phyloP scores from a whole-genome alignment of 78 protist species.

The Emiliania huxleyi region DNA sequence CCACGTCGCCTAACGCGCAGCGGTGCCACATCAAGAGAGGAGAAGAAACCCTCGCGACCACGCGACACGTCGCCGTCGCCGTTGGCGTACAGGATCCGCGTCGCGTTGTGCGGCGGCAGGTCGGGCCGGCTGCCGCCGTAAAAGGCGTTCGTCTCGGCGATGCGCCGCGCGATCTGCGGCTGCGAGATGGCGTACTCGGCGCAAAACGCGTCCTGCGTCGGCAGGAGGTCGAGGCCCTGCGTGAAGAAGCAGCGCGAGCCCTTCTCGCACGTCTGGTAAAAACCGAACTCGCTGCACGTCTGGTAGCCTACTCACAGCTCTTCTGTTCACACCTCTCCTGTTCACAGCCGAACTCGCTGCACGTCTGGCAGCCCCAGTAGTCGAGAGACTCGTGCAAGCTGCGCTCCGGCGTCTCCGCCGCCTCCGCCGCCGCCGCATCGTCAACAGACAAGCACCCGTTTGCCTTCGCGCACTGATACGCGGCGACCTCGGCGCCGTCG shows the following conservation, averaged over 20 bases:
- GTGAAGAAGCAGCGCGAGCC: conserved; percentile 23
- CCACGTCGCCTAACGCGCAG: too few species aligned
- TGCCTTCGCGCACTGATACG: too few species aligned
- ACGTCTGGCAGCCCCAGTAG: conserved; percentile 66
- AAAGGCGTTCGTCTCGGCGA: conserved; percentile 51
- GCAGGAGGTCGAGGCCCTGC: conserved; percentile 16
- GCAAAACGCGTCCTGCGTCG: neutral
- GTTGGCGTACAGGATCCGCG: conserved; percentile 48
- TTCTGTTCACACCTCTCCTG: too few species aligned
- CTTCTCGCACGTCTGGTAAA: conserved; percentile 65
- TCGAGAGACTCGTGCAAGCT: neutral
- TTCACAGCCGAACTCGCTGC: conserved; percentile 69
- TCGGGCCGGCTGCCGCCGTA: conserved; percentile 70
- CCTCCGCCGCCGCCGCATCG: too few species aligned
- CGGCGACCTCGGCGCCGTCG: too few species aligned
- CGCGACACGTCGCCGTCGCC: conserved; percentile 71
- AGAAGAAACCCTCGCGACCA: too few species aligned
- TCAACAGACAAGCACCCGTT: too few species aligned
- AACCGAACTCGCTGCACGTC: conserved; percentile 70
- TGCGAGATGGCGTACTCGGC: neutral
- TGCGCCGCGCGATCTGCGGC: neutral
- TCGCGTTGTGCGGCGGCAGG: neutral
- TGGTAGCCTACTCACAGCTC: too few species aligned
- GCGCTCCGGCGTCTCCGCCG: too few species aligned
- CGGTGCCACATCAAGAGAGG: too few species aligned